Percentiles rank a stretch among this genome's conserved stretches.
phyloP scores from a whole-genome alignment of 75 land plant genomes.

The Pinus taeda region DNA sequence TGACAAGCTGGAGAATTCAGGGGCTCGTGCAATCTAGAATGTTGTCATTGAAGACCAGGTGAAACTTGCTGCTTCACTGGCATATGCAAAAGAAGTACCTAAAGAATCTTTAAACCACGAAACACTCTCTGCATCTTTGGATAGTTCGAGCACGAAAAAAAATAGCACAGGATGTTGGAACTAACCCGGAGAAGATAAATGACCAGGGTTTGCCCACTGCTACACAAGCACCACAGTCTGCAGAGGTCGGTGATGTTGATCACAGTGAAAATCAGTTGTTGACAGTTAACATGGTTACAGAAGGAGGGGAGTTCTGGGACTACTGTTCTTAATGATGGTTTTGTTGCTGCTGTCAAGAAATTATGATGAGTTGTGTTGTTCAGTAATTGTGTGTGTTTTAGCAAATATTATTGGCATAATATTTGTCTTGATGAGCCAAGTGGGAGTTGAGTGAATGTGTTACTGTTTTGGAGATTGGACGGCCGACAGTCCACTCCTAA shows the following conservation, averaged over 20 bases:
- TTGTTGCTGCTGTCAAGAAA: too few relatives aligned
- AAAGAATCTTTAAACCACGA: not conserved
- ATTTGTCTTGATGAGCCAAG: too few relatives aligned
- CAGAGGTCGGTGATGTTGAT: not conserved
- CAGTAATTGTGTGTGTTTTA: too few relatives aligned
- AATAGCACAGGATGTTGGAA: not conserved
- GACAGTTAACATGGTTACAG: not conserved
- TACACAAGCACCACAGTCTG: too few relatives aligned
- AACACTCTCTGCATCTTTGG: not conserved
- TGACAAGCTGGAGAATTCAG: slow-evolving; percentile 5
- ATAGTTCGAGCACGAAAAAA: not conserved
- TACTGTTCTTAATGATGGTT: too few relatives aligned
- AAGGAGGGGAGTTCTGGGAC: not conserved
- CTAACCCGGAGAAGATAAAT: not conserved
- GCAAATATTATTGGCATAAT: too few relatives aligned
- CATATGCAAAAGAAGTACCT: not conserved
- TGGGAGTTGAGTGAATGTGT: too few relatives aligned
- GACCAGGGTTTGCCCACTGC: not conserved
- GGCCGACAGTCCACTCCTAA: too few relatives aligned
- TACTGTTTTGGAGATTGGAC: too few relatives aligned
- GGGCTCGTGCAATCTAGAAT: not conserved
- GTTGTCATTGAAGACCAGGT: not conserved
- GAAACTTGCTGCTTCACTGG: not conserved
- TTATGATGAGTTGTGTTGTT: too few relatives aligned
- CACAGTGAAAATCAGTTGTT: not conserved